Evolutionary conservation across 2,329 filamentous ascomycete species (phyloP).

Genomic region (Alternaria sp.): DNA sequence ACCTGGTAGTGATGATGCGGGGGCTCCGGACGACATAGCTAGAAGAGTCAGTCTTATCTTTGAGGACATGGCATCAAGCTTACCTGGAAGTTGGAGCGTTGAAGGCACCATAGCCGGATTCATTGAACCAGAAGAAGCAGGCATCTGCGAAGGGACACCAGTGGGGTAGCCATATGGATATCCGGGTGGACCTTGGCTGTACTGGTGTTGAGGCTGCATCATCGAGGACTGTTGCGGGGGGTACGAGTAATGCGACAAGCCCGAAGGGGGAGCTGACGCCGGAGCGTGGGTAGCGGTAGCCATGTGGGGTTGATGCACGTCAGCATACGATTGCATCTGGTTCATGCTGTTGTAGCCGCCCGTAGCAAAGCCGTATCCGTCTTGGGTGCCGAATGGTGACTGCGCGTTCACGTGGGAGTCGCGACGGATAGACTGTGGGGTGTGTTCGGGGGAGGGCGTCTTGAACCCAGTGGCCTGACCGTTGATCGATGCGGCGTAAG

Average conservation of each 20-base stretch:
- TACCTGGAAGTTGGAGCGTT: constrained; percentile 68
- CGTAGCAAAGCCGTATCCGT: constrained; percentile 46
- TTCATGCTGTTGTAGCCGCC: constrained; percentile 72
- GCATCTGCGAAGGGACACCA: constrained; percentile 76
- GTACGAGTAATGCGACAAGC: constrained; percentile 77
- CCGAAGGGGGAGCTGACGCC: constrained; percentile 76
- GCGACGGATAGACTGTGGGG: constrained; percentile 53
- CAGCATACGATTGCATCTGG: constrained; percentile 80
- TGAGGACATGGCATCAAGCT: constrained; percentile 23
- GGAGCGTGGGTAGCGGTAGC: constrained; percentile 77
- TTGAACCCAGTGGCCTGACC: constrained; percentile 66
- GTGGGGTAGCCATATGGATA: constrained; percentile 79
- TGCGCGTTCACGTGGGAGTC: constrained; percentile 48
- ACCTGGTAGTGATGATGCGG: constrained; percentile 34
- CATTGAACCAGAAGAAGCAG: constrained; percentile 72
- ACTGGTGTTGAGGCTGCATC: constrained; percentile 72
- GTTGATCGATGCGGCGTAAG: constrained; percentile 63
- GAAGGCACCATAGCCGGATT: constrained; percentile 70
- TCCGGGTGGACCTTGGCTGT: constrained; percentile 63
- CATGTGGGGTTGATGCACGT: constrained; percentile 79
- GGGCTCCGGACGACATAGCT: constrained; percentile 46
- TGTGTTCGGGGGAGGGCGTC: constrained; percentile 76
- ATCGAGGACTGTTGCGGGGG: constrained; percentile 74
- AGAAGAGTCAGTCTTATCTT: constrained; percentile 9
- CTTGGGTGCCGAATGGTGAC: constrained; percentile 49